Conservation (phyloP, 208 protist genomes). For the Herpetomonas samuelpessoai region DNA sequence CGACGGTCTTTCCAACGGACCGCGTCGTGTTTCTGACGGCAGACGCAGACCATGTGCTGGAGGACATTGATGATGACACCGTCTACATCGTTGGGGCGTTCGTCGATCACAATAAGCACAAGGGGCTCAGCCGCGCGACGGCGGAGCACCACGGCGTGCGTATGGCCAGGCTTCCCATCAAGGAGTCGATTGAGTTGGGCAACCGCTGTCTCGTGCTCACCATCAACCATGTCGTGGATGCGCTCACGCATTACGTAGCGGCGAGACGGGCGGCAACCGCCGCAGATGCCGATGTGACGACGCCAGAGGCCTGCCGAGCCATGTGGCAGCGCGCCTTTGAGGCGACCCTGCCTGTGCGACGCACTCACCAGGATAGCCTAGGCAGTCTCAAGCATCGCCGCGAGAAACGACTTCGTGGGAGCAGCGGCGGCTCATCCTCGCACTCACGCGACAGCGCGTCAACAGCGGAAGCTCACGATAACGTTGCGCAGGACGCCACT, state of each 20-base stretch:
- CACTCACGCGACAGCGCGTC: too few species aligned
- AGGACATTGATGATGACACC: constrained; percentile 42
- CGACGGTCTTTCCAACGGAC: constrained; percentile 32
- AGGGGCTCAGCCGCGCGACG: constrained; percentile 54
- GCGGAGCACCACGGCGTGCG: constrained; percentile 65
- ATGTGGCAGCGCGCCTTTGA: constrained; percentile 72
- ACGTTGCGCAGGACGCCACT: too few species aligned
- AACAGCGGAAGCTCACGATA: too few species aligned
- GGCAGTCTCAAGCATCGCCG: constrained; percentile 25
- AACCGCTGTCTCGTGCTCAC: constrained; percentile 90
- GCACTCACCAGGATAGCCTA: constrained; percentile 35
- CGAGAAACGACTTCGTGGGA: too few species aligned
- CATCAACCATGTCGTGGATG: constrained; percentile 85
- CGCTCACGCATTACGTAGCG: constrained; percentile 69
- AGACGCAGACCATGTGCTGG: constrained; percentile 60
- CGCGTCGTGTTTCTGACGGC: constrained; percentile 77
- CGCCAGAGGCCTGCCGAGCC: constrained; percentile 14
- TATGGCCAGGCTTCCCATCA: constrained; percentile 71
- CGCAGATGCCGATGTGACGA: too few species aligned
- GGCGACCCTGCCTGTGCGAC: constrained; percentile 61
- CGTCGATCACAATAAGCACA: constrained; percentile 88
- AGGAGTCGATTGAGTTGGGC: constrained; percentile 72
- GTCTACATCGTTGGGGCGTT: constrained; percentile 88
- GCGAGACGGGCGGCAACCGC: too few species aligned
- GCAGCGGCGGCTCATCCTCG: too few species aligned